Conservation (phyloP, 805 yeast species). For the Kodamaea laetipori region DNA sequence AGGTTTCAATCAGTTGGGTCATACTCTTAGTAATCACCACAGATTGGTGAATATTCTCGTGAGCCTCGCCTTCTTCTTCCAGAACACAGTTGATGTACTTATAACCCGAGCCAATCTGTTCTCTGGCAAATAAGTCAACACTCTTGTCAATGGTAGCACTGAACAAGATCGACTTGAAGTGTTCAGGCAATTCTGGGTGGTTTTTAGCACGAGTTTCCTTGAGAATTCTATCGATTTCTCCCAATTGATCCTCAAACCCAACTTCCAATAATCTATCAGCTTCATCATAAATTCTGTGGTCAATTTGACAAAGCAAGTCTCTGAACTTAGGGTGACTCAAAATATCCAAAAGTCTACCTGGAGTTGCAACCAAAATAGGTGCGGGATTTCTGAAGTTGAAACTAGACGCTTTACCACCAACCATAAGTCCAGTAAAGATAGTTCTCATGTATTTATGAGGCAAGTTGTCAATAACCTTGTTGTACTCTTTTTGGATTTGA, state of each 20-base stretch:
- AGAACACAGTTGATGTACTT: slow-evolving; percentile 73
- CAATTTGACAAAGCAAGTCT: slow-evolving; percentile 52
- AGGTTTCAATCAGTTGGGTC: slow-evolving; percentile 61
- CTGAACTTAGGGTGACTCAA: slow-evolving; percentile 44
- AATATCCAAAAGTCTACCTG: slow-evolving; percentile 78
- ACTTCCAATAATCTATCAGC: slow-evolving; percentile 85
- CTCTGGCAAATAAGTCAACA: slow-evolving; percentile 65
- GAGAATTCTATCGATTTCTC: slow-evolving; percentile 54
- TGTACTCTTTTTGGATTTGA: slow-evolving; percentile 71
- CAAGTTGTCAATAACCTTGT: slow-evolving; percentile 39
- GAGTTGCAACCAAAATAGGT: slow-evolving; percentile 80
- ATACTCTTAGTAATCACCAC: slow-evolving; percentile 55
- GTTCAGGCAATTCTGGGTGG: slow-evolving; percentile 20
- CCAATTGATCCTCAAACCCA: slow-evolving; percentile 72
- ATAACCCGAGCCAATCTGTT: slow-evolving; percentile 54
- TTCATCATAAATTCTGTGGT: slow-evolving; percentile 79
- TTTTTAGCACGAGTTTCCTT: slow-evolving; percentile 31
- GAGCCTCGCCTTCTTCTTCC: slow-evolving; percentile 69
- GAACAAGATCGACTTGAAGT: slow-evolving; percentile 69
- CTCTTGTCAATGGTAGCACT: slow-evolving; percentile 83
- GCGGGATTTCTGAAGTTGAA: slow-evolving; percentile 38
- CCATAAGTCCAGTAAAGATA: slow-evolving; percentile 42
- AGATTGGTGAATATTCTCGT: slow-evolving; percentile 74
- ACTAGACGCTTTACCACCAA: slow-evolving; percentile 63
- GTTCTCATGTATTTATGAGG: slow-evolving; percentile 19